These are phyloP conservation scores for Maudiozyma turicensis DNA, from an alignment of 805 yeast genomes.

Conservation along the genomic window DNA sequence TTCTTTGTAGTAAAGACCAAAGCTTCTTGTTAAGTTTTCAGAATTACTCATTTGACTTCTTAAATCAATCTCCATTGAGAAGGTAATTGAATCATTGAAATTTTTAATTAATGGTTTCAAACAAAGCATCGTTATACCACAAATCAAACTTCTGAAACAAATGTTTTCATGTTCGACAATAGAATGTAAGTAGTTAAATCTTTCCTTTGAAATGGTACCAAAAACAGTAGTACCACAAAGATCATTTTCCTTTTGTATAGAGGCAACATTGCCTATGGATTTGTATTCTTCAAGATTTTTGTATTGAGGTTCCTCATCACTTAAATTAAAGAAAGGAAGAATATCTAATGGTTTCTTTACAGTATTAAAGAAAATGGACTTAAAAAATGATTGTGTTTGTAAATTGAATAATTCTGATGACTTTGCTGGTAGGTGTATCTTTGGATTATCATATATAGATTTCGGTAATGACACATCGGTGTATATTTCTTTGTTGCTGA, in stretches of 20 bases:
- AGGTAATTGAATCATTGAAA: constrained; percentile 13
- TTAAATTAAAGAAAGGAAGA: constrained; percentile 1
- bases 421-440: constrained; percentile 18
- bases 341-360: constrained; percentile 20
- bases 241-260: constrained; percentile 7
- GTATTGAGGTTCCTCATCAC: background rate
- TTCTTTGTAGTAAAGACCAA: constrained; percentile 21
- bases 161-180: constrained; percentile 14
- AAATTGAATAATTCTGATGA: constrained; percentile 17
- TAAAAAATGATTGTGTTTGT: constrained; percentile 23
- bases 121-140: constrained; percentile 23
- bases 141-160: constrained; percentile 19
- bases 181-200: constrained; percentile 10
- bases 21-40: constrained; percentile 5
- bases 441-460: constrained; percentile 22
- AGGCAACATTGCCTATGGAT: constrained; percentile 4
- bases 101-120: constrained; percentile 17
- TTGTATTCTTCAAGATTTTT: constrained; percentile 5
- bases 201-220: constrained; percentile 14
- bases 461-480: constrained; percentile 9
- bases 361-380: constrained; percentile 16
- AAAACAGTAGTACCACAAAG: constrained; percentile 24
- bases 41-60: constrained; percentile 9
- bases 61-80: constrained; percentile 19
- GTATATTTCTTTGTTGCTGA: background rate